Evolutionary conservation across 2,329 filamentous ascomycete species (phyloP), one percentile per base, ranked within the genome.

Genomic region (Pseudogymnoascus sp.): DNA sequence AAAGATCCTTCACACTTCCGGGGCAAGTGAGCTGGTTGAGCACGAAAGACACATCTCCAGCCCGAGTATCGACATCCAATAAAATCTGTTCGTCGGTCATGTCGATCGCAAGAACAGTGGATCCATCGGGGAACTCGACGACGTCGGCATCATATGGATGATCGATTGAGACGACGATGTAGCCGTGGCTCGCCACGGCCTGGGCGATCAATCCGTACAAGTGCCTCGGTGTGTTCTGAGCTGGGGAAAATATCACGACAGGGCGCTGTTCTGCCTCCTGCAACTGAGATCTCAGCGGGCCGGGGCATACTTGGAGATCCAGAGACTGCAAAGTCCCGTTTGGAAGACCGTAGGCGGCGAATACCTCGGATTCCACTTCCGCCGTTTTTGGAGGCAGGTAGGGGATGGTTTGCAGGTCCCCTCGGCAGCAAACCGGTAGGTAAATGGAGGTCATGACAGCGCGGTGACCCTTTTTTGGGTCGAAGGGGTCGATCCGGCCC

Each of bases 91-190:
- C 65, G 6, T 68, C 64, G 2, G 64, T 62, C 8, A 70, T 64
- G 3, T 71, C 64, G 5, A 63, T 39, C 2, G 34, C 66, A 5
- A 63, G n/a, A 4, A 69, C 63, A 0, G 64, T 65, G 5, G 64
- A 63, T 26, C 66, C 69, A 42, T 75, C 69, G 0, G 73, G 72
- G 18, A 72, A 76, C 26, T 71, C 70, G 5, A 76, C 70, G 16
- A 75, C 70, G 8, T 70, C 66, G 0, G 69, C 68, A 65, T 76
- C 75, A 59, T 74, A 74, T 3, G 75, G 71, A 60, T 76, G 74
- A 59, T 76, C 75, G 21, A 76, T 65, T 4, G 72, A 71, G 3
- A 76, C 66, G 10, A 76, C 72, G 2, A 68, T 67, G 61, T 73
- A 76, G 4, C 75, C 75, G 3, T 66, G 29, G 54, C 74, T 76